Base-by-base conservation (phyloP, 208 protist genomes). In the Trypanosoma lewisi region DNA sequence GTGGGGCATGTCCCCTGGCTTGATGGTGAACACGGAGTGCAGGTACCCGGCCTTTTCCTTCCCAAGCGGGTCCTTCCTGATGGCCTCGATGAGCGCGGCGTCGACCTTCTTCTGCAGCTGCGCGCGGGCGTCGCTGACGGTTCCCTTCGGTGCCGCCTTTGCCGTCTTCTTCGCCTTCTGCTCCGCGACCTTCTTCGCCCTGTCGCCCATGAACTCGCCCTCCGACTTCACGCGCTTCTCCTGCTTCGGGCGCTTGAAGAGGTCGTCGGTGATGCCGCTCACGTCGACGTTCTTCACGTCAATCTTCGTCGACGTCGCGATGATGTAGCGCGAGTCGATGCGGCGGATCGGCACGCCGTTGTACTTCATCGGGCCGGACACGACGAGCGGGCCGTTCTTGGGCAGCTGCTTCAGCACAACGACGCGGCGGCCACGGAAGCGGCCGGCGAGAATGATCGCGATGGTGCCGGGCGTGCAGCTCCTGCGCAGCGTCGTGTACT, bases 291-390 rank as follows among this genome's bases (percentile, higher is more conserved):
- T 39, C 39, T 75, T 81, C 41, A 99, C 64, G 60, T 99, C 94
- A 17, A 99, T 75, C 77, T 97, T 98, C 50, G 98, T 99, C 67
- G 90, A 98, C 41, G 98, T 99, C 57, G 97, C 97, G 62, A 99
- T 98, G 68, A 99, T 86, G 81, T 98, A 99, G 62, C 90, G 85
- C 70, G 97, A 97, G 83, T 99, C 85, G 62, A 99, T 95, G 70
- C 98, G 94, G 54, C 97, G 93, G 42, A 99, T 85, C 41, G 98
- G 98, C 45, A 99, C 98, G 82, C 98, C 98, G 77, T 99, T 99
- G 74, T 99, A 68, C 80, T 93, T 95, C 78, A 90, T 96, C 49
- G 85, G 79, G 74, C 97, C 98, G 56, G 96, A 98, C 63, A 99
- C 86, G 41, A 99, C 88, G 8, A 98, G 84, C 4, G 98, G 85